Conservation (phyloP, 148 eudicot genomes). For the Chenopodium album region DNA sequence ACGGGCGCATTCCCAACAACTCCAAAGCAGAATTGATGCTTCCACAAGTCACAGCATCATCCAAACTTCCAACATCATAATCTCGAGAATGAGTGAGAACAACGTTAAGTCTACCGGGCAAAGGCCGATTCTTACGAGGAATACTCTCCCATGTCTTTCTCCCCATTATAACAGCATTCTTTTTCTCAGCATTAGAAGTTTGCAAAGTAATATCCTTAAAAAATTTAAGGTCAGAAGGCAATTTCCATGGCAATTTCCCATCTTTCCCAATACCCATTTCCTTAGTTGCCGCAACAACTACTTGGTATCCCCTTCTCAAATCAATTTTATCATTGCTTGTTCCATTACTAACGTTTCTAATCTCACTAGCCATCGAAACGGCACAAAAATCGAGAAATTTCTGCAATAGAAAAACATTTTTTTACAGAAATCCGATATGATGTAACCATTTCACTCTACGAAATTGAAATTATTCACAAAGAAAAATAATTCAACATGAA, state of each 20-base stretch:
- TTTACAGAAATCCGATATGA: background rate
- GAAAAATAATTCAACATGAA: background rate
- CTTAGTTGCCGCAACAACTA: slow-evolving; percentile 87
- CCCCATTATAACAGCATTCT: slow-evolving; percentile 93
- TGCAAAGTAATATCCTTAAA: slow-evolving; percentile 73
- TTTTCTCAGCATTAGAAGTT: slow-evolving; percentile 65
- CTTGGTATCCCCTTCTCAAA: slow-evolving; percentile 64
- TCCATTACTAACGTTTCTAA: slow-evolving; percentile 34
- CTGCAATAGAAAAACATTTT: background rate
- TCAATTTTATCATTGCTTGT: slow-evolving; percentile 16
- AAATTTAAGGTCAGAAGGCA: slow-evolving; percentile 79
- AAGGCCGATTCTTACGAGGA: slow-evolving; percentile 59
- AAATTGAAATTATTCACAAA: background rate
- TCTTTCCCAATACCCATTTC: slow-evolving; percentile 94
- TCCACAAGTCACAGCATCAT: slow-evolving; percentile 64
- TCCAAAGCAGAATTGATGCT: slow-evolving; percentile 68
- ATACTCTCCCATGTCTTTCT: slow-evolving; percentile 99
- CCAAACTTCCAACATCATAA: slow-evolving; percentile 45
- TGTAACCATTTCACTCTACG: background rate
- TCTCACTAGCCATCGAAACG: slow-evolving; percentile 46
- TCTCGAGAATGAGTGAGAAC: slow-evolving; percentile 67
- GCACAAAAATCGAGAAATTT: background rate
- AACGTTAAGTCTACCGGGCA: slow-evolving; percentile 85
- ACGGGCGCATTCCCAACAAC: slow-evolving; percentile 57
- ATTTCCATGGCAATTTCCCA: slow-evolving; percentile 88